These are phyloP conservation scores for Fusarium goolgardi DNA, from an alignment of 2,329 filamentous ascomycete species.

Conservation along the genomic window DNA sequence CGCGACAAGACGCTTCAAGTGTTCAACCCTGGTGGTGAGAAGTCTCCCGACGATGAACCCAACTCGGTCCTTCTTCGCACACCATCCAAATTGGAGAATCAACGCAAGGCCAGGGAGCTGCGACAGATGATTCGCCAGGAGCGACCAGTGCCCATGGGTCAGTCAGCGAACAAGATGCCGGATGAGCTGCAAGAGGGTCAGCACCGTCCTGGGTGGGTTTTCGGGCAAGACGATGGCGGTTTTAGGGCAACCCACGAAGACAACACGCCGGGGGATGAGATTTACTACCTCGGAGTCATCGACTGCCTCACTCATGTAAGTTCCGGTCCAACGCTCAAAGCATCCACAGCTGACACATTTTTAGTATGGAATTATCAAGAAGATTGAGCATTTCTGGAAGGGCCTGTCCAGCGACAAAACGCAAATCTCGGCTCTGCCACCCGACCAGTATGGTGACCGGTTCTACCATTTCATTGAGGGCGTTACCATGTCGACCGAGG, in stretches of 20 bases:
- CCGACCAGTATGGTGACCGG: conserved; percentile 89
- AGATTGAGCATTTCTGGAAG: conserved; percentile 97
- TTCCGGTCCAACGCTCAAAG: conserved; percentile 40
- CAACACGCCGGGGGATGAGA: conserved; percentile 84
- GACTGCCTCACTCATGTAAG: conserved; percentile 97
- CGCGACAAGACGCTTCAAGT: conserved; percentile 90
- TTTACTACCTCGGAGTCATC: conserved; percentile 98
- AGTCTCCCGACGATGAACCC: conserved; percentile 65
- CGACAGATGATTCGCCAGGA: conserved; percentile 93
- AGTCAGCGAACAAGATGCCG: conserved; percentile 86
- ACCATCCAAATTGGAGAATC: conserved; percentile 91
- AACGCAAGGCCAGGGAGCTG: conserved; percentile 89
- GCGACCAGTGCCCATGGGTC: conserved; percentile 90
- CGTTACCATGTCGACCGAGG: conserved; percentile 90
- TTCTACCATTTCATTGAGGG: conserved; percentile 93
- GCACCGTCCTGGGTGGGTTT: conserved; percentile 77
- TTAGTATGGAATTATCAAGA: conserved; percentile 93
- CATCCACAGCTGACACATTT: conserved; percentile 43
- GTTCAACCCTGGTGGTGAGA: conserved; percentile 87
- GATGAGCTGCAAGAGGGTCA: conserved; percentile 84
- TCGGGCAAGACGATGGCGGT: conserved; percentile 94
- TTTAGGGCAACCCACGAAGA: conserved; percentile 94
- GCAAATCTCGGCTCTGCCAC: conserved; percentile 92
- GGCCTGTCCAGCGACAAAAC: conserved; percentile 84
- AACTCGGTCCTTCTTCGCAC: conserved; percentile 82